Evolutionary conservation across 2,329 filamentous ascomycete genomes (phyloP).

Genomic region (Pestalotiopsis sp.): DNA sequence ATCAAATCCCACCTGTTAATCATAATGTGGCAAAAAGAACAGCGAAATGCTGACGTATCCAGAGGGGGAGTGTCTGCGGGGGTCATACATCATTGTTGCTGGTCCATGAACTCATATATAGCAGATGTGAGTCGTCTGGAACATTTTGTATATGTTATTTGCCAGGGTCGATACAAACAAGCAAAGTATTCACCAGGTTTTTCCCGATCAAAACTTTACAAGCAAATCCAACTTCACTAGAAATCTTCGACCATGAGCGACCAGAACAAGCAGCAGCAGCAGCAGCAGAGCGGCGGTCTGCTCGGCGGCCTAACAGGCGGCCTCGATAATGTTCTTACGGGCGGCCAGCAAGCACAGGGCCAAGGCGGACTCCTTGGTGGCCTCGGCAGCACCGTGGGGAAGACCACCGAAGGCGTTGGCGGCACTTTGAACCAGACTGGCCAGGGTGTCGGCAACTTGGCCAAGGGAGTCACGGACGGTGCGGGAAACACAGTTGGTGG

Average conservation of each 20-base stretch:
- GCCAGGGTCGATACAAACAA: not conserved
- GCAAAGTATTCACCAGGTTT: not conserved
- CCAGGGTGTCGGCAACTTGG: conserved; percentile 25
- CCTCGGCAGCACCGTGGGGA: conserved; percentile 29
- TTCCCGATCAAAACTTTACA: not conserved
- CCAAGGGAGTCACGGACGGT: conserved; percentile 30
- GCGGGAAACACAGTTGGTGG: conserved; percentile 31
- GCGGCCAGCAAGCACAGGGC: conserved; percentile 37
- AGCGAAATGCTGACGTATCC: not conserved
- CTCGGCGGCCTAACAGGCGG: conserved; percentile 35
- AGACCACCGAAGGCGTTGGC: conserved; percentile 31
- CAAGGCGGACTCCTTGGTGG: conserved; percentile 39
- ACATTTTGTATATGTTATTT: not conserved
- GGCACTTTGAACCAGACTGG: conserved; percentile 23
- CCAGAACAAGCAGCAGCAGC: conserved; percentile 7
- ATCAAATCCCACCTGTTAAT: not conserved
- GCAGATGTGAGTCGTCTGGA: not conserved
- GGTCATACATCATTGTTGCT: not conserved
- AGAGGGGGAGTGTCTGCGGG: not conserved
- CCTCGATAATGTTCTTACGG: conserved; percentile 39
- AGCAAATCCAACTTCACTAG: not conserved
- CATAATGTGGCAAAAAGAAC: not conserved
- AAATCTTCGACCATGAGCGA: not conserved
- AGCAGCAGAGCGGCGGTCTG: conserved; percentile 26
- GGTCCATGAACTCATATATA: not conserved